Evolutionary conservation across 2,329 filamentous ascomycete species (phyloP).

Genomic region (Alternaria sp.): DNA sequence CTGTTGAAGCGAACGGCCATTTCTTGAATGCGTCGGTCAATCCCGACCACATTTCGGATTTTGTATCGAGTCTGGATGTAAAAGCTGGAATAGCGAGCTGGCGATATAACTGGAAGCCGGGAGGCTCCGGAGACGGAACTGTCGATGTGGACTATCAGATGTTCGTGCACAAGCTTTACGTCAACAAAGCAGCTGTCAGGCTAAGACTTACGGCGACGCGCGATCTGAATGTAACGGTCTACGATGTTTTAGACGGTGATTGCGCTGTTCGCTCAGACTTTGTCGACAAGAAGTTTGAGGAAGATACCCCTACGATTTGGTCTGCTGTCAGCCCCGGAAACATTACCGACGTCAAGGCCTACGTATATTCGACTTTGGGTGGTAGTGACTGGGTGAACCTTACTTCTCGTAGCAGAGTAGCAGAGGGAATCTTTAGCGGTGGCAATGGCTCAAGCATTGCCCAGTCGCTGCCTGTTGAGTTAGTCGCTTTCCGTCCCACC

Average conservation of each 20-base stretch:
- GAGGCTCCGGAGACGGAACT: slow-evolving; percentile 48
- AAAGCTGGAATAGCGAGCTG: slow-evolving; percentile 69
- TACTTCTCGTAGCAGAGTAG: slow-evolving; percentile 55
- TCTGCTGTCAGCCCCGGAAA: slow-evolving; percentile 70
- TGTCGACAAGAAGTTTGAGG: slow-evolving; percentile 63
- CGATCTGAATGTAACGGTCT: slow-evolving; percentile 65
- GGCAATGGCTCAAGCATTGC: slow-evolving; percentile 70
- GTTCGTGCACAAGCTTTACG: slow-evolving; percentile 69
- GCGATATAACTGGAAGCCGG: slow-evolving; percentile 72
- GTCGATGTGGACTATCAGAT: slow-evolving; percentile 72
- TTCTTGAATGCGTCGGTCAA: slow-evolving; percentile 69
- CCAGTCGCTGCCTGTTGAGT: slow-evolving; percentile 63
- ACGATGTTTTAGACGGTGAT: slow-evolving; percentile 73
- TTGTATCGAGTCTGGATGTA: slow-evolving; percentile 68
- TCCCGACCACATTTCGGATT: slow-evolving; percentile 66
- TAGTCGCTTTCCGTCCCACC: slow-evolving; percentile 62
- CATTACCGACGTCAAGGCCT: slow-evolving; percentile 69
- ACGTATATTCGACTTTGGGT: slow-evolving; percentile 61
- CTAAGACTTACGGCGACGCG: slow-evolving; percentile 65
- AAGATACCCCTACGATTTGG: slow-evolving; percentile 64
- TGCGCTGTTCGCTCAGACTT: slow-evolving; percentile 71
- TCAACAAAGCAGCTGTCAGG: slow-evolving; percentile 69
- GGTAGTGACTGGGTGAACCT: slow-evolving; percentile 57
- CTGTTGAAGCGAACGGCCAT: slow-evolving; percentile 63
- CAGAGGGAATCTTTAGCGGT: slow-evolving; percentile 58